phyloP scores from a whole-genome alignment of 805 yeast species.

The Ogataea trehaloabstinens region DNA sequence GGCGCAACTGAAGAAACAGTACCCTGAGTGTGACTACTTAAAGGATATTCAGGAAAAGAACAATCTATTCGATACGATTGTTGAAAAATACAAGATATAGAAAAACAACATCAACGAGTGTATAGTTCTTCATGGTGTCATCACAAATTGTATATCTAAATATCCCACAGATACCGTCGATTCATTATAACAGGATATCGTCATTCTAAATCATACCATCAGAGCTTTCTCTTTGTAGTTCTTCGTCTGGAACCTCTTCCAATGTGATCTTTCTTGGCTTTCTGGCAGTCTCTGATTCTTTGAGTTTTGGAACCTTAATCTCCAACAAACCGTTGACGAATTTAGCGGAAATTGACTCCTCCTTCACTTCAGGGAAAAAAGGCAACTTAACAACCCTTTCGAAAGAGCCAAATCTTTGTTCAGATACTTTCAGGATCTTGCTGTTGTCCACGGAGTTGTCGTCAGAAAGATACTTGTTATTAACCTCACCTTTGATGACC shows the following conservation, averaged over 20 bases:
- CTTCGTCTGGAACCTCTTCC: slow-evolving; percentile 33
- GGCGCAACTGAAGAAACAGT: slow-evolving; percentile 41
- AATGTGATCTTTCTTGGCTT: slow-evolving; percentile 24
- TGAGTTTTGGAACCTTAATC: slow-evolving; percentile 46
- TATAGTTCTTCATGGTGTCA: too few relatives aligned
- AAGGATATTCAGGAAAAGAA: slow-evolving; percentile 60
- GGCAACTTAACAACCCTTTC: slow-evolving; percentile 59
- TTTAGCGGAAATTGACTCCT: slow-evolving; percentile 52
- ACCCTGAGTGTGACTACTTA: slow-evolving; percentile 49
- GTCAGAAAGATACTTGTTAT: slow-evolving; percentile 36
- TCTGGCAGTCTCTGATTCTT: slow-evolving; percentile 16
- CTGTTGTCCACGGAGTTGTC: slow-evolving; percentile 30
- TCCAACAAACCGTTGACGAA: slow-evolving; percentile 54
- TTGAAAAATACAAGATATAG: slow-evolving; percentile 46
- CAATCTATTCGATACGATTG: slow-evolving; percentile 65
- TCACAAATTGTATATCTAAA: too few relatives aligned
- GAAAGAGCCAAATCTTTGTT: slow-evolving; percentile 55
- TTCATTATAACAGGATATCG: too few relatives aligned
- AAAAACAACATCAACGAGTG: too few relatives aligned
- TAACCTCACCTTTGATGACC: slow-evolving; percentile 49
- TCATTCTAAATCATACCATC: slow-evolving; percentile 7
- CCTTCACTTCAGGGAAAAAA: slow-evolving; percentile 48
- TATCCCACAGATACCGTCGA: too few relatives aligned
- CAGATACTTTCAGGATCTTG: slow-evolving; percentile 44
- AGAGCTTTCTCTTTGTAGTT: slow-evolving; percentile 25